Percentiles rank a stretch among this genome's conserved stretches.
Evolutionary conservation across 1,139 yeast genomes (phyloP).

Genomic region (Trichomonascaceae sp.): DNA sequence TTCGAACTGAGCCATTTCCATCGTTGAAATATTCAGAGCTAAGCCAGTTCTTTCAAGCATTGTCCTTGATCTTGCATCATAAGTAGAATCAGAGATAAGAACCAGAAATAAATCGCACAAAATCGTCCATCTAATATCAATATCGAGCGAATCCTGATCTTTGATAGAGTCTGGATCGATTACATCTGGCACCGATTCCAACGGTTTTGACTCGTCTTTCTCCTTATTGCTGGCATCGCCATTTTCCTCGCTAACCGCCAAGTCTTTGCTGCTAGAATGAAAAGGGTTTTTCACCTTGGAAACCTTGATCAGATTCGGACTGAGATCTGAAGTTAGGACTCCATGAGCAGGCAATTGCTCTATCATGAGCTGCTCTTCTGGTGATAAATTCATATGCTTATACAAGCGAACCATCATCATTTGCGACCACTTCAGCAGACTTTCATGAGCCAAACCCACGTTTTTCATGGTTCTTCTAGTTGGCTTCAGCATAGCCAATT

Average conservation of each 20-base stretch:
- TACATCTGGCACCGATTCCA: slow-evolving; percentile 19
- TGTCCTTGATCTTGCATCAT: slow-evolving; percentile 84
- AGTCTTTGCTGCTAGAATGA: slow-evolving; percentile 11
- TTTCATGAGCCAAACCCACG: slow-evolving; percentile 66
- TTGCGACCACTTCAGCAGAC: slow-evolving; percentile 82
- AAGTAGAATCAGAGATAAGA: slow-evolving; percentile 74
- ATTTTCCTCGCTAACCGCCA: slow-evolving; percentile 4
- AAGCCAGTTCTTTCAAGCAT: slow-evolving; percentile 62
- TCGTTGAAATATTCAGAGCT: slow-evolving; percentile 47
- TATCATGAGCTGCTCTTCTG: slow-evolving; percentile 80
- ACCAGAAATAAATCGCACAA: slow-evolving; percentile 83
- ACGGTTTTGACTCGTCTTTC: slow-evolving; percentile 6
- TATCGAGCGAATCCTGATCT: slow-evolving; percentile 40
- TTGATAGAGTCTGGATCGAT: slow-evolving; percentile 35
- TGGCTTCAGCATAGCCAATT: slow-evolving; percentile 47
- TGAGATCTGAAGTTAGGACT: slow-evolving; percentile 63
- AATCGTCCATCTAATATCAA: slow-evolving; percentile 89
- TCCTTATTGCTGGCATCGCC: slow-evolving; percentile 8
- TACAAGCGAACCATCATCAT: slow-evolving; percentile 66
- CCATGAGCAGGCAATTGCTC: slow-evolving; percentile 84
- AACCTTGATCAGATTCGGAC: slow-evolving; percentile 40
- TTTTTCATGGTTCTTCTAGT: slow-evolving; percentile 41
- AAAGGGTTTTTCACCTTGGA: slow-evolving; percentile 29
- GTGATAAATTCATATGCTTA: slow-evolving; percentile 68
- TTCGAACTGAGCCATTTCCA: slow-evolving; percentile 85